Percentiles rank a stretch among this genome's conserved stretches.
Evolutionary conservation across 1,284 basidiomycete genomes (phyloP).

Genomic region (Trichosporon ovoides): DNA sequence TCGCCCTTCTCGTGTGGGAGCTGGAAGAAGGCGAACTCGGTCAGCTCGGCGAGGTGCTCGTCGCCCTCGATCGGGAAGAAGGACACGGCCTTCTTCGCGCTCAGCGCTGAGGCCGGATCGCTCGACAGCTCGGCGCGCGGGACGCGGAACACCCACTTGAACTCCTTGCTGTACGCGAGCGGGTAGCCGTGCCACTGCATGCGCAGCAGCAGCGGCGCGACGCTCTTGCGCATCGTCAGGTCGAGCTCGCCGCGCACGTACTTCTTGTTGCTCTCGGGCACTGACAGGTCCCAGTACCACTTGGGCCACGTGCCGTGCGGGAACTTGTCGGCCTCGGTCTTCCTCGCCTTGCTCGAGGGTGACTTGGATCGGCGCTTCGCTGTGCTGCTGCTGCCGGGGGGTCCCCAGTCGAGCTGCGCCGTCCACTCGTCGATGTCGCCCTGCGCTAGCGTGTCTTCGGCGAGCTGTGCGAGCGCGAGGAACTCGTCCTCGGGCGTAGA

Average conservation of each 20-base stretch:
- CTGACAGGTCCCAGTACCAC: slow-evolving; percentile 89
- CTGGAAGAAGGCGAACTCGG: slow-evolving; percentile 64
- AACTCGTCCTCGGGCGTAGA: slow-evolving; percentile 7
- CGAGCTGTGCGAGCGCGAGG: slow-evolving; percentile 20
- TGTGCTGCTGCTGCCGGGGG: background rate
- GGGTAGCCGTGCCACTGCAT: slow-evolving; percentile 86
- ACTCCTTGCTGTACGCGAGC: slow-evolving; percentile 75
- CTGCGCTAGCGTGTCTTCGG: slow-evolving; percentile 17
- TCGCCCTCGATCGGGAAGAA: slow-evolving; percentile 23
- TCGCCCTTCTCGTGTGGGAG: slow-evolving; percentile 96
- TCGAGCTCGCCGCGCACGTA: slow-evolving; percentile 57
- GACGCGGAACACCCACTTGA: slow-evolving; percentile 89
- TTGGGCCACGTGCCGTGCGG: slow-evolving; percentile 60
- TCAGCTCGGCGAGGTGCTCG: slow-evolving; percentile 16
- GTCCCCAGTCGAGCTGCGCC: slow-evolving; percentile 17
- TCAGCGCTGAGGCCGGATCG: slow-evolving; percentile 56
- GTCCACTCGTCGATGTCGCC: slow-evolving; percentile 7
- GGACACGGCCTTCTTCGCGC: slow-evolving; percentile 22
- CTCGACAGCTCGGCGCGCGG: slow-evolving; percentile 54
- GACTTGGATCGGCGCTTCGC: background rate
- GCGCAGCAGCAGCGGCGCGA: slow-evolving; percentile 78
- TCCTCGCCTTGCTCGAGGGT: background rate
- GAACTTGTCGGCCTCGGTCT: background rate
- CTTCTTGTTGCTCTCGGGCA: slow-evolving; percentile 36
- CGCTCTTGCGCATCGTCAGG: slow-evolving; percentile 75